Evolutionary conservation across 2,329 filamentous ascomycete species (phyloP), one percentile per base, ranked within the genome.

Genomic region (Didymella exigua): DNA sequence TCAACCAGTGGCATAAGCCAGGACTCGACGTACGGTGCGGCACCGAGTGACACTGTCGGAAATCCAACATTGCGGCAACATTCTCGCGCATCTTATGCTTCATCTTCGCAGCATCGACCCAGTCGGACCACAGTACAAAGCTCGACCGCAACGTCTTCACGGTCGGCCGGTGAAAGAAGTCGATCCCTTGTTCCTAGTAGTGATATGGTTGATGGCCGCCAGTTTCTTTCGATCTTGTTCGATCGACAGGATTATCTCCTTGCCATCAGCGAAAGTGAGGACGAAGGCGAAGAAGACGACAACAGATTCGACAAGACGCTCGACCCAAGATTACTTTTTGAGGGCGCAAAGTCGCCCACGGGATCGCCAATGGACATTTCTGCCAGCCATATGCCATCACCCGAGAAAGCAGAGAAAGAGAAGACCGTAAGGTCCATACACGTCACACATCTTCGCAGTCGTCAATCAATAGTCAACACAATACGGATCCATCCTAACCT

Each of bases 401-500:
- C 54, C 7, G 49, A 50, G 1, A 48, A 53, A 18, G 33, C 54
- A 11, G 49, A 47, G 2, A 48, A 49, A n/a, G 40, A 49, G 10
- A 37, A 56, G n/a, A 34, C 26, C 7, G 18, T 58, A 10, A 52
- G 57, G n/a, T 61, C 57, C 2, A 58, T 60, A 16, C 52, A 66
- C n/a, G 53, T 60, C 4, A 67, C 62, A 7, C 65, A 63, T 21
- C 55, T 65, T 2, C 36, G 43, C 18, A 59, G 56, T 19, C 62
- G 63, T n/a, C 65, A 68, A 13, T 54, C 56, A 2, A 62, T 64
- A 2, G 61, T 64, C 8, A 62, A 63, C 29, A 59, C 60, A 5
- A 56, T 67, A n/a, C 47, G 58, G n/a, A 31, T 67, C 37, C 65
- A 68, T 21, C 63, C 60, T 4, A 68, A 65, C 5, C 50, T 68